Percentiles rank a stretch among this genome's conserved stretches.
phyloP scores from a whole-genome alignment of 192 early-diverging fungal genomes.

The Gaertneriomyces sp. region DNA sequence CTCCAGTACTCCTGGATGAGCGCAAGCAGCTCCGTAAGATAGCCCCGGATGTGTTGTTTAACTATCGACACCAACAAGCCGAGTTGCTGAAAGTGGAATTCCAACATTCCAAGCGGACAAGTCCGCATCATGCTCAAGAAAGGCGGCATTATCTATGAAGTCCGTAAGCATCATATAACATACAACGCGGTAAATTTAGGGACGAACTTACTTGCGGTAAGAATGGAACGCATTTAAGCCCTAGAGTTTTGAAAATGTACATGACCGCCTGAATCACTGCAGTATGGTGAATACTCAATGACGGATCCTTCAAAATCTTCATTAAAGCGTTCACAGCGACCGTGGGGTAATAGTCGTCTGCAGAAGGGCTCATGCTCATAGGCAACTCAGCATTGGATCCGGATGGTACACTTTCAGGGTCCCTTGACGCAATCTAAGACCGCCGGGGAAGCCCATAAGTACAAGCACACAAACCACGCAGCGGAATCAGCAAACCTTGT shows the following conservation, averaged over 20 bases:
- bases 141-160: constrained; percentile 77
- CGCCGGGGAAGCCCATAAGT: constrained; percentile 1
- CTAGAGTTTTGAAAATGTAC: constrained; percentile 87
- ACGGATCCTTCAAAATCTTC: constrained; percentile 80
- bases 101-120: constrained; percentile 72
- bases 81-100: constrained; percentile 89
- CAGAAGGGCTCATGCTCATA: constrained; percentile 69
- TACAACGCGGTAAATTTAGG: not conserved
- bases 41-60: constrained; percentile 85
- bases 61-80: constrained; percentile 78
- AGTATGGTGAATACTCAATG: constrained; percentile 76
- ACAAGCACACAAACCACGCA: not conserved
- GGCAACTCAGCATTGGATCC: constrained; percentile 34
- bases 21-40: constrained; percentile 72
- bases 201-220: constrained; percentile 64
- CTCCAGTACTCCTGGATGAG: constrained; percentile 78
- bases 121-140: constrained; percentile 82
- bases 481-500: constrained; percentile 41
- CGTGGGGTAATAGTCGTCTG: constrained; percentile 85
- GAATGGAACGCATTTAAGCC: constrained; percentile 85
- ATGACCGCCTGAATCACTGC: constrained; percentile 87
- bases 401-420: constrained; percentile 28
- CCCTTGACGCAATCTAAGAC: constrained; percentile 37
- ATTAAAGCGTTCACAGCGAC: constrained; percentile 84
- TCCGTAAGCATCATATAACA: not conserved